Evolutionary conservation across 257 asterid genomes (phyloP), one percentile per base, ranked within the genome.

Genomic region (Solanum tarapatanum): DNA sequence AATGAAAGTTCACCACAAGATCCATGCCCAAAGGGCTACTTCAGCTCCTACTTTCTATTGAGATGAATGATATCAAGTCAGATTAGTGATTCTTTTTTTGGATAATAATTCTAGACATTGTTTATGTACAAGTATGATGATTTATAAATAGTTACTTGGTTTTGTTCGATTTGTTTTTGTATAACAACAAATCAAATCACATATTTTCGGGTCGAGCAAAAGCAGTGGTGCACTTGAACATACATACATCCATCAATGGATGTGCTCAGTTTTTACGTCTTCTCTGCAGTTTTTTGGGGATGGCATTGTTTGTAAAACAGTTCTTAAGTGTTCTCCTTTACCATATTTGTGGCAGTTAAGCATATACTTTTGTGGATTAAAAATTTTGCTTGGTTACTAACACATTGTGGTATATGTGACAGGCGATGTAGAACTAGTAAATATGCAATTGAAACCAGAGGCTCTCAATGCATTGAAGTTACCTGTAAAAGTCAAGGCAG

Each of bases 401-500:
- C 69, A 26, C 28, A 19, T 48, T 82, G 85, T 82, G 43, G 41
- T 19, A 75, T 87, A 86, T 90, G 35, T 87, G 86, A 80, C 94
- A 97, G 99, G 98, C 28, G 95, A 97, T 90, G 99, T 97, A 51
- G 98, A 97, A 90, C 92, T 97, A 82, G 90, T 98, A 64, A 97
- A 97, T 90, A 97, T 97, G 99, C 96, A 97, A 91, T 94, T 97
- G 91, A 97, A 95, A 93, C 99, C 98, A 26, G 98, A 97, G 97
- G 99, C 99, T 60, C 98, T 97, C 77, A 97, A 97, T 93, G 98
- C 99, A 32, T 91, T 95, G 91, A 95, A 95, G 94, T 94, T 97
- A 90, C 99, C 98, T 41, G 94, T 97, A 92, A 97, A 92, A 94
- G 99, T 97, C 89, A 97, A 97, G 92, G 98, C 98, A 28, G 99